phyloP scores from a whole-genome alignment of 371 early-diverging fungal genomes.

The Rhizopus sp. region DNA sequence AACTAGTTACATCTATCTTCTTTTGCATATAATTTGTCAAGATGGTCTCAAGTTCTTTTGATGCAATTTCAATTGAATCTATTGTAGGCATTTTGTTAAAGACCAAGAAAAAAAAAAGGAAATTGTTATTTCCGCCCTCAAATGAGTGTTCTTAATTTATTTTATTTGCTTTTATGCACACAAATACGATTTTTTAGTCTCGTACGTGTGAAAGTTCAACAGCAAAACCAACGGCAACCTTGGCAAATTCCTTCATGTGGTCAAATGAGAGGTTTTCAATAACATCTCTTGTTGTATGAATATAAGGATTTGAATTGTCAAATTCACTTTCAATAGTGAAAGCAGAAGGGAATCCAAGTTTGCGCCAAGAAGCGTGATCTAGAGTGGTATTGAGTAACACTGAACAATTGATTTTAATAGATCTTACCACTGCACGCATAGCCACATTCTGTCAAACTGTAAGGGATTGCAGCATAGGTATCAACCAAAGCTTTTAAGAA shows the following conservation, averaged over 20 bases:
- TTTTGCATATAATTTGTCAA: slow-evolving; percentile 14
- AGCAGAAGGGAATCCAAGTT: slow-evolving; percentile 82
- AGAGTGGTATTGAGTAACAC: slow-evolving; percentile 30
- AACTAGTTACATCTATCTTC: slow-evolving; percentile 8
- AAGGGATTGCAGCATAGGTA: slow-evolving; percentile 56
- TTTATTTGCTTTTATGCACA: too few species aligned
- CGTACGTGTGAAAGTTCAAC: slow-evolving; percentile 71
- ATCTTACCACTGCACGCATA: slow-evolving; percentile 58
- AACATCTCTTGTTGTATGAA: slow-evolving; percentile 22
- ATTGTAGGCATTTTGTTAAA: background rate
- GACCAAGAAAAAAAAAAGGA: too few species aligned
- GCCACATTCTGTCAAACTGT: slow-evolving; percentile 68
- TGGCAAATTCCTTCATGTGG: slow-evolving; percentile 86
- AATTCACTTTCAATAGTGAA: slow-evolving; percentile 85
- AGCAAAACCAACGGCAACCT: slow-evolving; percentile 82
- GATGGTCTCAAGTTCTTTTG: slow-evolving; percentile 10
- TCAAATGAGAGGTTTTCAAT: slow-evolving; percentile 72
- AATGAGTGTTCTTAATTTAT: background rate
- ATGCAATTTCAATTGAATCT: slow-evolving; percentile 3
- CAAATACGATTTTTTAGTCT: slow-evolving; percentile 15
- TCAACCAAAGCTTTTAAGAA: slow-evolving; percentile 60
- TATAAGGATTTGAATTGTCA: slow-evolving; percentile 60
- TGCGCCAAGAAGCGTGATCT: slow-evolving; percentile 93
- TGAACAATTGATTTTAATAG: background rate
- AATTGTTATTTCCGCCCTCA: too few species aligned